Base-by-base conservation (phyloP, 129 eudicot species). In the Oenanthe sinensis region DNA sequence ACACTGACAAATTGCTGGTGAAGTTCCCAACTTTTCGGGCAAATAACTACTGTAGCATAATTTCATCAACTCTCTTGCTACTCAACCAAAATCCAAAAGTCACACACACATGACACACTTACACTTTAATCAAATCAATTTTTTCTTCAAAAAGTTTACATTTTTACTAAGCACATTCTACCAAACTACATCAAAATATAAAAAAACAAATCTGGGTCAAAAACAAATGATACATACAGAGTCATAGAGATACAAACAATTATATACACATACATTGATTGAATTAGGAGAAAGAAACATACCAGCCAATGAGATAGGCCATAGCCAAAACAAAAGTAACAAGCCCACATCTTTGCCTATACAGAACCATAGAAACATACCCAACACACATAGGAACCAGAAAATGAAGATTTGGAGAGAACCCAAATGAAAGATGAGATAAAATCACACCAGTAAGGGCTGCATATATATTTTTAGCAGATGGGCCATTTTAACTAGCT, bases 221-320 rank as follows among this genome's bases (percentile, higher is more conserved):
- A 55, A 71, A 13, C 24, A 52, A 19, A 52, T 52, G 19, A 52
- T 52, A 43, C 7, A 43, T 7, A 9, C 0, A 45, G 20, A 50
- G 71, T 42, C 48, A 76, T 11, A 5, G 52, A 78, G 28, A 71
- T 37, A 48, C 37, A 8, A 28, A 58, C 0, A 58, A 3, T 19
- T 19, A 1, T 20, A 54, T 1, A 8, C 12, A 45, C 12, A 45
- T 2, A 45, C 12, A 45, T 9, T 9, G 8, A 45, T 47, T 0
- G 13, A 47, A 47, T 6, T 10, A 0, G 12, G 5, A 2, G 63
- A 14, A 49, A 37, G 68, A 54, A 78, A 17, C 49, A 75, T 85
- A 96, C 99, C 93, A 92, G 65, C 95, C 97, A 77, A 96, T 90
- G 84, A 96, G 97, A 78, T 96, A 96, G 1, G 93, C 97, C 79